Base-by-base conservation (phyloP, 345 rosid genomes). In the Linum lewisii region DNA sequence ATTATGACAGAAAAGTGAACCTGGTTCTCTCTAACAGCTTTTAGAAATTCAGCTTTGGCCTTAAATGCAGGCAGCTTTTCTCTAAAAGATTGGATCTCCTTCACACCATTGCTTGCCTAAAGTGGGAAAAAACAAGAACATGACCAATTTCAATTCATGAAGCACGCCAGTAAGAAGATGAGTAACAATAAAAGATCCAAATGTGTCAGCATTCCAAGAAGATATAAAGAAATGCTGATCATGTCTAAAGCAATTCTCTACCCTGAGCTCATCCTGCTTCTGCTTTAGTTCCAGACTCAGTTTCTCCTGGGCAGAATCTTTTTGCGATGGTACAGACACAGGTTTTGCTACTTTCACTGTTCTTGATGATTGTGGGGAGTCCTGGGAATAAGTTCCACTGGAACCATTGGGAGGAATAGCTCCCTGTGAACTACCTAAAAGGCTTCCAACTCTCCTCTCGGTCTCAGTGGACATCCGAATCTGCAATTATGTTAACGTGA, bases 31-130 rank as follows among this genome's bases (percentile, higher is more conserved):
- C 73, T 69, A 72, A 89, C 87, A 71, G 95, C 81, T 70, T 83
- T 83, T 66, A 89, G 79, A 71, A 93, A 89, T 57, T 76, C 83
- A 19, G 72, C 71, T 81, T 70, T 93, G 79, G 77, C 69, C 82
- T 81, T 86, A 73, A 84, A 89, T 61, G 95, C 89, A 75, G 97
- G 99, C 51, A 92, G 89, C 69, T 81, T 85, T 65, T 84, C 82
- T 70, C 97, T 81, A 80, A 93, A 82, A 64, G 89, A 79, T 44
- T 59, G 76, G 79, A 89, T 80, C 68, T 75, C 78, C 78, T 79
- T 86, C 59, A 74, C 74, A 71, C 66, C 66, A 15, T 69, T 72
- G 50, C 75, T 78, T 65, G 38, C 81, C 99, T 93, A 55, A 75
- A 64, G 67, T 47, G 64, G 61, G 52, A 7, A 59, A 52, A 61